phyloP scores from a whole-genome alignment of 108 stramenopile genomes.

The Skeletonema menzelii region DNA sequence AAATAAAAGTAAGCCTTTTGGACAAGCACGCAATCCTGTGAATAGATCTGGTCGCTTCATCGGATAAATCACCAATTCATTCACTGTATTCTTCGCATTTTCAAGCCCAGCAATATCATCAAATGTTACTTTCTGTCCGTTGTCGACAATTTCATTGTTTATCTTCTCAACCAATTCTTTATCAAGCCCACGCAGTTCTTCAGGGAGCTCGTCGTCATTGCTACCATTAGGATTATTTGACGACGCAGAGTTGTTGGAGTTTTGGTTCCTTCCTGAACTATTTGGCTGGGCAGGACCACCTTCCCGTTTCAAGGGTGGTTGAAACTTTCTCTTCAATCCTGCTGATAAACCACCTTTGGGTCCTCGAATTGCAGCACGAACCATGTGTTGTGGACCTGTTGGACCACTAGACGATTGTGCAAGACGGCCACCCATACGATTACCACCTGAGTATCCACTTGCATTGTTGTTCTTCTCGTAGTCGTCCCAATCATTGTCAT shows the following conservation, averaged over 20 bases:
- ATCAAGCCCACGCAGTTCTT: slow-evolving; percentile 79
- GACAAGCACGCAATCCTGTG: slow-evolving; percentile 84
- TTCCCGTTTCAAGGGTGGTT: slow-evolving; percentile 61
- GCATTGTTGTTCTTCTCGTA: slow-evolving; percentile 13
- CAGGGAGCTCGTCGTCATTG: slow-evolving; percentile 81
- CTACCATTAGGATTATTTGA: slow-evolving; percentile 9
- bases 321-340: slow-evolving; percentile 80
- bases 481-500: slow-evolving; percentile 25
- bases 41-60: slow-evolving; percentile 94
- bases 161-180: slow-evolving; percentile 90
- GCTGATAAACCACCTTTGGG: slow-evolving; percentile 59
- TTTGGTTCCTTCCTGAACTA: slow-evolving; percentile 2
- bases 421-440: background rate
- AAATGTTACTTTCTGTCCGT: slow-evolving; percentile 77
- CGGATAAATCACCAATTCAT: slow-evolving; percentile 92
- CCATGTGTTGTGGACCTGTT: slow-evolving; percentile 38
- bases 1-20: slow-evolving; percentile 75
- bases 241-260: slow-evolving; percentile 6
- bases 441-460: slow-evolving; percentile 5
- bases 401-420: background rate
- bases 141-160: slow-evolving; percentile 81
- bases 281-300: slow-evolving; percentile 13
- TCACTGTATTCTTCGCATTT: slow-evolving; percentile 84
- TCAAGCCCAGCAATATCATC: slow-evolving; percentile 89
- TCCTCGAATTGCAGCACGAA: slow-evolving; percentile 26